phyloP scores from a whole-genome alignment of 768 basidiomycete genomes.

The Tubosaeta sp. region DNA sequence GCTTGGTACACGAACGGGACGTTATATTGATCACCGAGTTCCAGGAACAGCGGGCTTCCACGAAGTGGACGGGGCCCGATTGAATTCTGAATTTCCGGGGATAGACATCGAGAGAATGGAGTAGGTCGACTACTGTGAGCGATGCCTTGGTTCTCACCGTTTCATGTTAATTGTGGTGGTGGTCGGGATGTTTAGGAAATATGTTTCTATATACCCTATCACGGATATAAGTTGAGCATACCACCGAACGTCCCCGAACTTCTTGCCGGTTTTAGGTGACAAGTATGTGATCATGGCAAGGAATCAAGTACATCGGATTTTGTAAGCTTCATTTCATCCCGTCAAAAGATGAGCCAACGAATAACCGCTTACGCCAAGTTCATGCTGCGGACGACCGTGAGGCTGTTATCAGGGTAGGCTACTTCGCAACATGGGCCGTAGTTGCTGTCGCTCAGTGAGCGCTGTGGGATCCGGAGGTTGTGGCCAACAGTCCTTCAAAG shows the following conservation, averaged over 20 bases:
- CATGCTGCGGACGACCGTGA: no score
- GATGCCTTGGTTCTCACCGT: background rate
- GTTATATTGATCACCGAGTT: background rate
- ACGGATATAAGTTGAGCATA: background rate
- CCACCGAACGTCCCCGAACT: background rate
- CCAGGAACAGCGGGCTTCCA: background rate
- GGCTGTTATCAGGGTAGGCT: no score
- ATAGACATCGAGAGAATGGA: background rate
- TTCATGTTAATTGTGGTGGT: background rate
- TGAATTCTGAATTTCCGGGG: background rate
- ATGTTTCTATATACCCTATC: background rate
- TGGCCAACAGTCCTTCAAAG: no score
- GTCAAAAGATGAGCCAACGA: no score
- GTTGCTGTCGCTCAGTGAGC: no score
- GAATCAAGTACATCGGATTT: no score
- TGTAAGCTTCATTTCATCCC: no score
- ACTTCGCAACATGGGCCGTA: no score
- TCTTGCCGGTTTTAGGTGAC: background rate
- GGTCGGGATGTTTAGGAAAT: background rate
- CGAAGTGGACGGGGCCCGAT: background rate
- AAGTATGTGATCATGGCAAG: no score
- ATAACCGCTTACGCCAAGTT: no score
- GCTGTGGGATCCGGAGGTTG: no score
- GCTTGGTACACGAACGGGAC: background rate
- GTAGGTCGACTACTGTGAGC: background rate